Evolutionary conservation across 352 stramenopile genomes (phyloP), one percentile per base, ranked within the genome.

Genomic region (Globisporangium iwayamae): DNA sequence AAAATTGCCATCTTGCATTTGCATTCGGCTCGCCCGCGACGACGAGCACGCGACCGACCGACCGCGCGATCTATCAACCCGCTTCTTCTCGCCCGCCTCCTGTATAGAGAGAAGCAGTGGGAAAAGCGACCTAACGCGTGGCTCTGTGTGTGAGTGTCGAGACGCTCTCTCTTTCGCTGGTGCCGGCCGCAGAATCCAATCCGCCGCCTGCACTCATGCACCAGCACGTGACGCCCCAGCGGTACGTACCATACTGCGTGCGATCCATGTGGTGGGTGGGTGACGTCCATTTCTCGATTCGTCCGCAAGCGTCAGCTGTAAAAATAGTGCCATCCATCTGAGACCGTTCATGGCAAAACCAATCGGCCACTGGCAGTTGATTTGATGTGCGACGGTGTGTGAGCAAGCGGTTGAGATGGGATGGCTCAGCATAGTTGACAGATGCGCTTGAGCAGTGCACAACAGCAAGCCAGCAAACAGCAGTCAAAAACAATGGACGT

Each of bases 191-290:
- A 58, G 32, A 58, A 58, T 32, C 32, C 52, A 45, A 58, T 14
- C 30, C 16, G 20, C 57, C 46, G 11, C 32, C 32, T 36, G 22
- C 45, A 45, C 7, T 50, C 46, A 65, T 65, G 59, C 59, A 58
- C 36, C 59, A 65, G 59, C 59, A 65, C 47, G n/a, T 65, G 38
- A 65, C 46, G 34, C 47, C 59, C 43, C 47, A 65, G 60, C 60
- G 47, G 60, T 65, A 65, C 60, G 60, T 58, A 56, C 56, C 47
- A 36, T 47, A 13, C 10, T 55, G 22, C 18, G 20, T 56, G 32
- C 8, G 32, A 55, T 54, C 14, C 39, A 46, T 53, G 22, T 16
- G 50, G 10, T 16, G n/a, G 14, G 14, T 28, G 25, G 25, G 25
- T 28, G 25, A 47, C 45, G 55, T 41, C 36, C 36, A 41, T 11